Evolutionary conservation across 306 rosid species (phyloP), one percentile per base, ranked within the genome.

Genomic region (Vigna angularis): DNA sequence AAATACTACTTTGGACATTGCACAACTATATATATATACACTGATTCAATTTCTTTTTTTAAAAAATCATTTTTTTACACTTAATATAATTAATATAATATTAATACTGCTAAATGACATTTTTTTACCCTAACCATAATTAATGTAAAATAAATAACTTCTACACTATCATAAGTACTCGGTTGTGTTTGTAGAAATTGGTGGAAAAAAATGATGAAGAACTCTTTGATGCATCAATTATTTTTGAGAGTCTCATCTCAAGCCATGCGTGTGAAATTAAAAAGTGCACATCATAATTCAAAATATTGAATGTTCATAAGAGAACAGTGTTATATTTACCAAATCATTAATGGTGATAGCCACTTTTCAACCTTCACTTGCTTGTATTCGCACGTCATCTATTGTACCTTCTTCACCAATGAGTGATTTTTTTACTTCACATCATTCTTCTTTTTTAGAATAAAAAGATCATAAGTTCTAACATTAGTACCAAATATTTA

Each of bases 341-440:
- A 61, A 61, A 61, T 61, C 66, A 15, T 61, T 61, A 61, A 61
- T 61, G 15, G 67, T 61, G 67, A 61, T 61, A 32, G 12, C 6
- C 44, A 61, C 67, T 15, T 32, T 61, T 61, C 67, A 61, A 15
- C 67, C 32, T 61, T 61, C 67, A 61, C 67, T 7, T 61, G 45
- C 22, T 61, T 61, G 6, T 16, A 2, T 30, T 6, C 6, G 13
- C 32, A 30, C 44, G 45, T 11, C 66, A 61, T 30, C 66, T 61
- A 61, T 30, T 13, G 66, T 61, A 30, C 66, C n/a, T 30, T 30
- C 44, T 30, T 30, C 20, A 61, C 10, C 12, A 42, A 42, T 9
- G 20, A 58, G 2, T 2, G 17, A 24, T 22, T 56, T 1, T 34
- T 34, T 34, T 34, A 34, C 4, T 34, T 34, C 38, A 34, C 38